These are phyloP conservation scores for Diaporthe citri DNA, from an alignment of 2,329 filamentous ascomycete genomes.

Conservation along the genomic window DNA sequence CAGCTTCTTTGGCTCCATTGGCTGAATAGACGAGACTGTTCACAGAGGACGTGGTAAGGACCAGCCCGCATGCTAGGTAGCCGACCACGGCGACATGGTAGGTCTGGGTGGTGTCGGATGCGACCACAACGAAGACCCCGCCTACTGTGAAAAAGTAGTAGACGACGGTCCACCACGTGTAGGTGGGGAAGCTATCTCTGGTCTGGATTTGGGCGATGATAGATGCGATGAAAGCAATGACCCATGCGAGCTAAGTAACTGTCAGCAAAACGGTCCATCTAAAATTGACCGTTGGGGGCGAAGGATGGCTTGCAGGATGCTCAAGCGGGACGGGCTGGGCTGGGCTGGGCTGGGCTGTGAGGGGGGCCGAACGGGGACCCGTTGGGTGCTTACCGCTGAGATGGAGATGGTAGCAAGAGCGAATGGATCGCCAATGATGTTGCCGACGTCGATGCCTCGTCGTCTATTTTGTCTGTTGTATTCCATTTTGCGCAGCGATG, in stretches of 20 bases:
- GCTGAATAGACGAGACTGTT: slow-evolving; percentile 87
- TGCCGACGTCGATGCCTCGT: slow-evolving; percentile 79
- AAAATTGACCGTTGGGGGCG: slow-evolving; percentile 27
- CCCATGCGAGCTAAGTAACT: slow-evolving; percentile 83
- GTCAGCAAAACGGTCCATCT: slow-evolving; percentile 40
- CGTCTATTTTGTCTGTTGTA: slow-evolving; percentile 71
- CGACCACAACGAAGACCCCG: slow-evolving; percentile 85
- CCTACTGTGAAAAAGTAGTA: slow-evolving; percentile 88
- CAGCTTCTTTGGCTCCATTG: slow-evolving; percentile 82
- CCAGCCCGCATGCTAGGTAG: slow-evolving; percentile 85
- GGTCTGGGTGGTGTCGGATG: slow-evolving; percentile 84
- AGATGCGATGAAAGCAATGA: slow-evolving; percentile 90
- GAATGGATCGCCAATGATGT: slow-evolving; percentile 96
- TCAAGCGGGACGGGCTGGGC: slow-evolving; percentile 1
- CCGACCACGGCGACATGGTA: slow-evolving; percentile 94
- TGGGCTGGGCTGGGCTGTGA: neutral
- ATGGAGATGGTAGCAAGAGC: slow-evolving; percentile 95
- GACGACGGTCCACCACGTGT: slow-evolving; percentile 90
- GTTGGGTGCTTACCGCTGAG: slow-evolving; percentile 76
- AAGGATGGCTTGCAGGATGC: slow-evolving; percentile 16
- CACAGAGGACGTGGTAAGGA: slow-evolving; percentile 87
- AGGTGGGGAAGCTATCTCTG: slow-evolving; percentile 77
- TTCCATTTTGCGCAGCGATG: slow-evolving; percentile 86
- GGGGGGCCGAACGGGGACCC: slow-evolving; percentile 15
- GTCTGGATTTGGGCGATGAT: slow-evolving; percentile 76